These are phyloP conservation scores for Amaranthus tricolor DNA, from an alignment of 179 eudicot species.

Conservation along the genomic window DNA sequence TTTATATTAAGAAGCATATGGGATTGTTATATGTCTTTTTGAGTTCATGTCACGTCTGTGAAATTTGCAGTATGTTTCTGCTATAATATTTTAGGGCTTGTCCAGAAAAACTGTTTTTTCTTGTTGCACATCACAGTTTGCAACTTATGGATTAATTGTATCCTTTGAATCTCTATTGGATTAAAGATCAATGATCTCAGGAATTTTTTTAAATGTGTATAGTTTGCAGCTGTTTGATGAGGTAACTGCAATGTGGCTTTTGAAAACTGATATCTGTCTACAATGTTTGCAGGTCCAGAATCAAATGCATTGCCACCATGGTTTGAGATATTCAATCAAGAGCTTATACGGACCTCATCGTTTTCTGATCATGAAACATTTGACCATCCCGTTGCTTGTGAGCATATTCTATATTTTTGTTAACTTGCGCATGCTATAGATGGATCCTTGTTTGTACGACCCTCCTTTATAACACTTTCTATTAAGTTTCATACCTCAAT, in stretches of 20 bases:
- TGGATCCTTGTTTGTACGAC: background rate
- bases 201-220: background rate
- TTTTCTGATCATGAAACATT: constrained; percentile 97
- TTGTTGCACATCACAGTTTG: background rate
- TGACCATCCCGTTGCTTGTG: constrained; percentile 98
- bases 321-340: constrained; percentile 83
- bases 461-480: background rate
- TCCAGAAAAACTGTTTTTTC: background rate
- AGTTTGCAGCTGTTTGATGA: constrained; percentile 6
- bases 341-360: constrained; percentile 71
- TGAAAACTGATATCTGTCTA: constrained; percentile 23
- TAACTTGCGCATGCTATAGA: constrained; percentile 1
- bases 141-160: background rate
- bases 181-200: background rate
- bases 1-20: background rate
- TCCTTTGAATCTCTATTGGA: background rate
- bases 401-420: constrained; percentile 20
- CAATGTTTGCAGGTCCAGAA: constrained; percentile 51
- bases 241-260: constrained; percentile 8
- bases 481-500: background rate
- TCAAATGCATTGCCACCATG: constrained; percentile 68
- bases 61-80: background rate
- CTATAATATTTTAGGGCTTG: background rate
- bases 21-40: background rate
- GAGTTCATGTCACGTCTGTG: background rate